Percentiles rank a stretch among this genome's conserved stretches.
These are phyloP conservation scores for Colletotrichum scovillei DNA, from an alignment of 2,329 filamentous ascomycete genomes.

Conservation along the genomic window DNA sequence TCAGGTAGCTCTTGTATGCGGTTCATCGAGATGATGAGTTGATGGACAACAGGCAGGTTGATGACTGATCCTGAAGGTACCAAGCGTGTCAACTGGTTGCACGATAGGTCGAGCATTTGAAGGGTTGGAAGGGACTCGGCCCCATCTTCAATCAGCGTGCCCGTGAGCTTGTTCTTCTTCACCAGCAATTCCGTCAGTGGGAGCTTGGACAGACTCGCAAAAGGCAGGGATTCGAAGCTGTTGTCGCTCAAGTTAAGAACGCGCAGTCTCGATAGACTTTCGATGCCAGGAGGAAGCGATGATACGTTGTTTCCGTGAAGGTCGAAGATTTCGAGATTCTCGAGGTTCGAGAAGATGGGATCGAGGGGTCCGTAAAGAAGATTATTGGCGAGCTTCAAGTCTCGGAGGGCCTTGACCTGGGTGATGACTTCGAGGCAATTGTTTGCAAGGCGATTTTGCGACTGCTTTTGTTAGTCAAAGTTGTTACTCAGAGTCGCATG, in stretches of 20 bases:
- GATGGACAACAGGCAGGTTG: constrained; percentile 77
- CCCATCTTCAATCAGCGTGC: constrained; percentile 74
- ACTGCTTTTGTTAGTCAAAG: constrained; percentile 56
- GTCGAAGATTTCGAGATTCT: constrained; percentile 82
- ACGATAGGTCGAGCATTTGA: constrained; percentile 81
- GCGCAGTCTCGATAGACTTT: constrained; percentile 75
- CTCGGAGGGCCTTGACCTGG: constrained; percentile 78
- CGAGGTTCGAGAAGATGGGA: constrained; percentile 70
- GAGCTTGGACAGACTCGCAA: constrained; percentile 73
- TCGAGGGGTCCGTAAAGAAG: constrained; percentile 76
- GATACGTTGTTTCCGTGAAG: constrained; percentile 84
- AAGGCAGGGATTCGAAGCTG: constrained; percentile 76
- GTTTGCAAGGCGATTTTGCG: constrained; percentile 83
- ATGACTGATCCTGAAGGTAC: constrained; percentile 58
- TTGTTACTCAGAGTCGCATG: not conserved
- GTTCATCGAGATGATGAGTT: constrained; percentile 84
- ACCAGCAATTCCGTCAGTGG: constrained; percentile 80
- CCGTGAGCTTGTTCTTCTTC: constrained; percentile 82
- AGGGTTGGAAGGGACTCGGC: constrained; percentile 71
- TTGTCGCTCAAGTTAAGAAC: constrained; percentile 87
- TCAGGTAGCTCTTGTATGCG: constrained; percentile 79
- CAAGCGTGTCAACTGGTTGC: constrained; percentile 76
- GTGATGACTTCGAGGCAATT: constrained; percentile 78
- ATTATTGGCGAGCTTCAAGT: constrained; percentile 86
- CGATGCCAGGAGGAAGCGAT: constrained; percentile 74